Percentiles rank a stretch among this genome's conserved stretches.
These are phyloP conservation scores for Calonectria ilicicola DNA, from an alignment of 2,329 filamentous ascomycete genomes.

Conservation along the genomic window DNA sequence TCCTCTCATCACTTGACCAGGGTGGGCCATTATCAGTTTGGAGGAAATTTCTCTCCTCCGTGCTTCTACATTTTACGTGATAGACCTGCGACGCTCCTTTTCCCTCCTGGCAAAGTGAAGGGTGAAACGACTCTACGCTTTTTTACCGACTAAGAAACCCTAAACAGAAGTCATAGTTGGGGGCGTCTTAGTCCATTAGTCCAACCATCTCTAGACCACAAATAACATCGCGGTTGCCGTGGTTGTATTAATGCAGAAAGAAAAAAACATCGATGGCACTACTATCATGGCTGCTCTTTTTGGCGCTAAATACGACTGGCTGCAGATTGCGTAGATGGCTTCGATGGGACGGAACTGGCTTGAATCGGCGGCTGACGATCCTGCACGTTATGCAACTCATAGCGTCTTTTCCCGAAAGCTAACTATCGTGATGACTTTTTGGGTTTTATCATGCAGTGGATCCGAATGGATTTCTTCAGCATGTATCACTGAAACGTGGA, in stretches of 20 bases:
- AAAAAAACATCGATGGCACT: background rate
- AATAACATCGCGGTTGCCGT: background rate
- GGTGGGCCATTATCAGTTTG: background rate
- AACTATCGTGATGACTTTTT: background rate
- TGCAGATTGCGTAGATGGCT: background rate
- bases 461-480: background rate
- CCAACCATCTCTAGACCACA: background rate
- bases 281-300: background rate
- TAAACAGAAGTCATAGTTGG: too few relatives aligned
- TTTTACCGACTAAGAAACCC: background rate
- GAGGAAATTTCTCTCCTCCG: background rate
- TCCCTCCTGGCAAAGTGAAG: background rate
- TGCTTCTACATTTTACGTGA: background rate
- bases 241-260: background rate
- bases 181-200: background rate
- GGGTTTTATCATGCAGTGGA: too few relatives aligned
- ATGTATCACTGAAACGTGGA: background rate
- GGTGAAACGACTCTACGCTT: background rate
- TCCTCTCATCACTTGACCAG: background rate
- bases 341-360: background rate
- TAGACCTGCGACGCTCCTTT: background rate
- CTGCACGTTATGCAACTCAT: background rate
- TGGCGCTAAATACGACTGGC: background rate
- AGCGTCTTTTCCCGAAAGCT: background rate
- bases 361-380: background rate